Evolutionary conservation across 108 stramenopile species (phyloP).

Genomic region (Cyclostephanos tholiformis): DNA sequence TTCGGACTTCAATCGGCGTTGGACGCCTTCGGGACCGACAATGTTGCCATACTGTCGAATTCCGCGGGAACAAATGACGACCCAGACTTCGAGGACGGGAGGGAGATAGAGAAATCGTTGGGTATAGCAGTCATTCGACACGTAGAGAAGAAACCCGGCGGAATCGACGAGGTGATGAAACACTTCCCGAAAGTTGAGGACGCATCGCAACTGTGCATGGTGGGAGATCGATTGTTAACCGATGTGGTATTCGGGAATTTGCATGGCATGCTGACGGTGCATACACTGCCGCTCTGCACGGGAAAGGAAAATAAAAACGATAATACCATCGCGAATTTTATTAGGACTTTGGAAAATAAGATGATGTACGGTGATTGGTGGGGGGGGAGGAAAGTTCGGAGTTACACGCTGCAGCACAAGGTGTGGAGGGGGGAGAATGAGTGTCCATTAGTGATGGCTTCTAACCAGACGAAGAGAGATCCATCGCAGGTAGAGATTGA

Average conservation of each 20-base stretch:
- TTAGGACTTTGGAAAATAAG: slow-evolving; percentile 75
- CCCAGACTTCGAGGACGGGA: slow-evolving; percentile 71
- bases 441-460: slow-evolving; percentile 52
- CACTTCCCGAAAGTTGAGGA: slow-evolving; percentile 79
- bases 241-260: slow-evolving; percentile 95
- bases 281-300: slow-evolving; percentile 73
- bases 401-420: slow-evolving; percentile 55
- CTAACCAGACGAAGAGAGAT: background rate
- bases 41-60: slow-evolving; percentile 91
- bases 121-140: slow-evolving; percentile 91
- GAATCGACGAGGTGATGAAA: slow-evolving; percentile 74
- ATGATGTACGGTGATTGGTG: slow-evolving; percentile 77
- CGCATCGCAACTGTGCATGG: slow-evolving; percentile 81
- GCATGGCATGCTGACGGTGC: slow-evolving; percentile 93
- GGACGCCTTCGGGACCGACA: slow-evolving; percentile 70
- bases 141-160: slow-evolving; percentile 91
- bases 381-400: slow-evolving; percentile 54
- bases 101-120: slow-evolving; percentile 72
- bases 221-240: slow-evolving; percentile 93
- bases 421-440: slow-evolving; percentile 75
- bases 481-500: slow-evolving; percentile 6
- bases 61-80: slow-evolving; percentile 93
- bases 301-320: slow-evolving; percentile 75
- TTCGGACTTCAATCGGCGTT: slow-evolving; percentile 68
- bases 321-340: slow-evolving; percentile 68